Evolutionary conservation across 2,329 filamentous ascomycete species (phyloP).

Genomic region (Alternaria rosae): DNA sequence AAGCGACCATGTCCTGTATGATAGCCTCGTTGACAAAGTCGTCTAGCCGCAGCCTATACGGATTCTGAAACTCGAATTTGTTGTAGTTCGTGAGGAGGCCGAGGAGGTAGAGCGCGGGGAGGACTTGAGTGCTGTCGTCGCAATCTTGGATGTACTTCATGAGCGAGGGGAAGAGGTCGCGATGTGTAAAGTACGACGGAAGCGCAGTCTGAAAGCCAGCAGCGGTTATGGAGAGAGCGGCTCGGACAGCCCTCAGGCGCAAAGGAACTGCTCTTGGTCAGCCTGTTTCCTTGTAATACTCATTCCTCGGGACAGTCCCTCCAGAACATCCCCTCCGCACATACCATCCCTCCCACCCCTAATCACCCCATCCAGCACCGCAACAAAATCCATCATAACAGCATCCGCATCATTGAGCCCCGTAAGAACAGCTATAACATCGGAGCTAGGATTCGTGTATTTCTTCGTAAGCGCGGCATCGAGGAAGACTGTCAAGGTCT

Average conservation of each 20-base stretch:
- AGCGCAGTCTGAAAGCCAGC: conserved; percentile 97
- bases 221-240: conserved; percentile 82
- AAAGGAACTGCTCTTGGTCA: conserved; percentile 67
- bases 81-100: conserved; percentile 96
- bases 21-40: conserved; percentile 93
- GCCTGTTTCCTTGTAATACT: too few species aligned
- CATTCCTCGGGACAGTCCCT: too few species aligned
- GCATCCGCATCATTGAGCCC: conserved; percentile 88
- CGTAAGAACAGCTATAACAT: conserved; percentile 88
- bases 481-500: conserved; percentile 92
- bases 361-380: conserved; percentile 81
- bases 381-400: conserved; percentile 88
- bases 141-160: conserved; percentile 94
- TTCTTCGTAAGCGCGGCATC: conserved; percentile 83
- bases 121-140: conserved; percentile 65
- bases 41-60: conserved; percentile 87
- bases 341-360: conserved; percentile 75
- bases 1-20: conserved; percentile 81
- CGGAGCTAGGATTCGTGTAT: conserved; percentile 93
- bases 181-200: conserved; percentile 91
- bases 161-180: conserved; percentile 90
- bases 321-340: conserved; percentile 38
- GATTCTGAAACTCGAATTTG: conserved; percentile 98
- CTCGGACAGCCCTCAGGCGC: conserved; percentile 79
- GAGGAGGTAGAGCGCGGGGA: conserved; percentile 81